phyloP scores from a whole-genome alignment of 495 filamentous ascomycete species.

The Trichoderma asperelloides region DNA sequence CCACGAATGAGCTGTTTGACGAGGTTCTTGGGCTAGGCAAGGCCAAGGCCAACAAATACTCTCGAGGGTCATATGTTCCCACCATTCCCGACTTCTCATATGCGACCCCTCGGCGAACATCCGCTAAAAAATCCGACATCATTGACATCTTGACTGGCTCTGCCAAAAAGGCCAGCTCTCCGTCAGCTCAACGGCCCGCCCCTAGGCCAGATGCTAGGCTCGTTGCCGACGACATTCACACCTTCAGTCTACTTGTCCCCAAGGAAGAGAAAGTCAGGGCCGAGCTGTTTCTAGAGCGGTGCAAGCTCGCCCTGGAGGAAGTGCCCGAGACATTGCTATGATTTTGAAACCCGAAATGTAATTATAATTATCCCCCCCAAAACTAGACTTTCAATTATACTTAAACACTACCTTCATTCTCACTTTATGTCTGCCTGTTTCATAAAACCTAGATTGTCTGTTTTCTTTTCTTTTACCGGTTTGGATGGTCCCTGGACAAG shows the following conservation, averaged over 20 bases:
- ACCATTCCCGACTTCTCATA: conserved; percentile 50
- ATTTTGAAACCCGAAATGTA: background rate
- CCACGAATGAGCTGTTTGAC: conserved; percentile 78
- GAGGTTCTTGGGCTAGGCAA: conserved; percentile 68
- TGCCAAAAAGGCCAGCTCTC: conserved; percentile 17
- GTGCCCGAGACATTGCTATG: conserved; percentile 72
- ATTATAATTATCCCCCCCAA: conserved; percentile 5
- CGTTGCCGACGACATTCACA: conserved; percentile 50
- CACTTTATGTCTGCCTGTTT: background rate
- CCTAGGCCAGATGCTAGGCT: conserved; percentile 28
- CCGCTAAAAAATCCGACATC: conserved; percentile 45
- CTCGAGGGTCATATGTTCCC: conserved; percentile 55
- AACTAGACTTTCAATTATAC: background rate
- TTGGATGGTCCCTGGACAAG: background rate
- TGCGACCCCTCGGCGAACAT: conserved; percentile 13
- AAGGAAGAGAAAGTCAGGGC: conserved; percentile 73
- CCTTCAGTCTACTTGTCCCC: conserved; percentile 71
- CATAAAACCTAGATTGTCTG: background rate
- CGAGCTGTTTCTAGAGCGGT: conserved; percentile 66
- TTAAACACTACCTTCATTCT: background rate
- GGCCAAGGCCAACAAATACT: conserved; percentile 27
- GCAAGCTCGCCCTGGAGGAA: conserved; percentile 72
- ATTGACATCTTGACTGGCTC: conserved; percentile 66
- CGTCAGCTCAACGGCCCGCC: conserved; percentile 18
- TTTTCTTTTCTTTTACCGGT: background rate